A percentile compares a stretch with the other conserved stretches of the same genome.
These are phyloP conservation scores for Apiotrichum sp. DNA, from an alignment of 1,284 basidiomycete species.

Conservation along the genomic window DNA sequence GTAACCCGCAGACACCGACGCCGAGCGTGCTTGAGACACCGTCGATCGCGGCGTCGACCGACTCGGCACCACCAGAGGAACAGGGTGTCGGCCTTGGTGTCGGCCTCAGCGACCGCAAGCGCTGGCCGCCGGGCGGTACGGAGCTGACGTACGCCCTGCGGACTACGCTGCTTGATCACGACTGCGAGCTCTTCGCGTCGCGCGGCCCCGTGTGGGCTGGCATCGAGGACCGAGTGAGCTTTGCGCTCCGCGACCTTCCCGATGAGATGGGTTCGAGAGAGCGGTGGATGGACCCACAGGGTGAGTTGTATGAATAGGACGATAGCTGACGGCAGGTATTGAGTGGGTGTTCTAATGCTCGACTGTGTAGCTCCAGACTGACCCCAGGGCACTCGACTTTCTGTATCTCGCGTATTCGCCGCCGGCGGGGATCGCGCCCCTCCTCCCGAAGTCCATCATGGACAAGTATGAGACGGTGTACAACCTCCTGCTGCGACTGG, in stretches of 20 bases:
- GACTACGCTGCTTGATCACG: slow-evolving; percentile 35
- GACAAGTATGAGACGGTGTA: slow-evolving; percentile 80
- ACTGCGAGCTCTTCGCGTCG: slow-evolving; percentile 2
- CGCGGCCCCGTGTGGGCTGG: slow-evolving; percentile 51
- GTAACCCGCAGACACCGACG: not conserved
- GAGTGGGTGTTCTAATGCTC: slow-evolving; percentile 47
- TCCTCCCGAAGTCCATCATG: slow-evolving; percentile 63
- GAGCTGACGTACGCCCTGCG: slow-evolving; percentile 73
- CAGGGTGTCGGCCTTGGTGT: slow-evolving; percentile 62
- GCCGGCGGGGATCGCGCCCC: slow-evolving; percentile 60
- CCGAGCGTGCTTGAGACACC: slow-evolving; percentile 1
- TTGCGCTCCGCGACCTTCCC: slow-evolving; percentile 65
- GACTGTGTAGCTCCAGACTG: not conserved
- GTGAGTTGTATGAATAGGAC: slow-evolving; percentile 8
- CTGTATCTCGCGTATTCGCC: slow-evolving; percentile 82
- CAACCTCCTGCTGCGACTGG: slow-evolving; percentile 65
- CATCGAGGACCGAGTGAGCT: slow-evolving; percentile 70
- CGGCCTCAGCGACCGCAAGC: slow-evolving; percentile 59
- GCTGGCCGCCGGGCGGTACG: slow-evolving; percentile 77
- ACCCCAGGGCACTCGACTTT: slow-evolving; percentile 69
- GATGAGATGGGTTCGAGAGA: slow-evolving; percentile 53
- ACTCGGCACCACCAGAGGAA: slow-evolving; percentile 10
- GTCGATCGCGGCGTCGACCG: too few relatives aligned
- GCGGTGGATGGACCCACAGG: slow-evolving; percentile 66
- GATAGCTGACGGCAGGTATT: slow-evolving; percentile 50